Conservation (phyloP, 2,329 filamentous ascomycete genomes). For the Cucurbitaria berberidis region DNA sequence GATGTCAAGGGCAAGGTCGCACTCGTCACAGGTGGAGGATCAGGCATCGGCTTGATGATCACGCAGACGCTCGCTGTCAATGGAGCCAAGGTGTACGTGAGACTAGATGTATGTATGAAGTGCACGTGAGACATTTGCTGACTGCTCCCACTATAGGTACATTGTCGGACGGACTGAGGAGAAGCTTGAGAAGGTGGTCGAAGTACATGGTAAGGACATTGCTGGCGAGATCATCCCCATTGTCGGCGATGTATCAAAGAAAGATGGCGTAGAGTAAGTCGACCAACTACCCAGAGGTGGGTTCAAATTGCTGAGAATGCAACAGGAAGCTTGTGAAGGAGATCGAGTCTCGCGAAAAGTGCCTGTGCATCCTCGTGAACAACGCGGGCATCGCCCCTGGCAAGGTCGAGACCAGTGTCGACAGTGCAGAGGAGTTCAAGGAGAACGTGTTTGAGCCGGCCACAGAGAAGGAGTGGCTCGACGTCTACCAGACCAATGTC, state of each 20-base stretch:
- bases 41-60: conserved; percentile 57
- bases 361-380: conserved; percentile 55
- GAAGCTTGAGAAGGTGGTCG: conserved; percentile 56
- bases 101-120: neutral
- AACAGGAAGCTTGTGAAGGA: conserved; percentile 50
- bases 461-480: conserved; percentile 54
- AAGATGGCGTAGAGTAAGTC: conserved; percentile 50
- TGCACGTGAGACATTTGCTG: neutral
- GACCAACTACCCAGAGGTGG: neutral
- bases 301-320: conserved; percentile 4
- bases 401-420: conserved; percentile 48
- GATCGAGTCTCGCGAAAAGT: conserved; percentile 53
- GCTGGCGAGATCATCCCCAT: conserved; percentile 56
- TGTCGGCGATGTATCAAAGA: conserved; percentile 52
- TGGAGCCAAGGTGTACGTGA: conserved; percentile 53
- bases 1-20: conserved; percentile 50
- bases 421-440: conserved; percentile 51
- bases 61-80: conserved; percentile 56
- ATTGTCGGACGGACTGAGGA: conserved; percentile 56
- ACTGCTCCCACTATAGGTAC: neutral
- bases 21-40: conserved; percentile 54
- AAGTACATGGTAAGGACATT: conserved; percentile 53
- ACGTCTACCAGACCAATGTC: conserved; percentile 56
- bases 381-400: conserved; percentile 55
- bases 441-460: conserved; percentile 54